phyloP scores from a whole-genome alignment of 805 yeast species.

The Barnettozyma californica region DNA sequence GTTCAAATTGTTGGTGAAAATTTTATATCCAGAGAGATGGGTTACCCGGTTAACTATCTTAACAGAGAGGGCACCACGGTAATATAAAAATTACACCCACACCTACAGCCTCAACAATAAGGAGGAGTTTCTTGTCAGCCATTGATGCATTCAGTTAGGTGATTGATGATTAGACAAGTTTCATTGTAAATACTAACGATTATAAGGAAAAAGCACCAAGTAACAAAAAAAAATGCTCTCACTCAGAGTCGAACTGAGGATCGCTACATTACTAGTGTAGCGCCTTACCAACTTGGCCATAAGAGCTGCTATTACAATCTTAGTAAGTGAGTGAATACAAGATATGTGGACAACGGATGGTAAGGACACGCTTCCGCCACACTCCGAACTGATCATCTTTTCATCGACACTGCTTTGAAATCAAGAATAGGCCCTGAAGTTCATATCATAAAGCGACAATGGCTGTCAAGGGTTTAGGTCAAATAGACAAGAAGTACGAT shows the following conservation, averaged over 20 bases:
- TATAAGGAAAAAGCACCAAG: too few relatives aligned
- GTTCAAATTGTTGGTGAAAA: neutral
- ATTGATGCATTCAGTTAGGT: too few relatives aligned
- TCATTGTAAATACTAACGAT: too few relatives aligned
- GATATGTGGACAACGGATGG: too few relatives aligned
- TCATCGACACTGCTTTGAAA: neutral
- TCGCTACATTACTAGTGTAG: conserved; percentile 80
- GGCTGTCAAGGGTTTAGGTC: conserved; percentile 82
- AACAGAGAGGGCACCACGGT: neutral
- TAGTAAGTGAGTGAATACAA: too few relatives aligned
- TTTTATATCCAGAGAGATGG: neutral
- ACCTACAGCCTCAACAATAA: neutral
- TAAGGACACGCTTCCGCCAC: neutral
- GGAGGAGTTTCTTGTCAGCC: too few relatives aligned
- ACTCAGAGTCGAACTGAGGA: conserved; percentile 75
- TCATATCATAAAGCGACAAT: conserved; percentile 28
- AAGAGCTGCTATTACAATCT: conserved; percentile 37
- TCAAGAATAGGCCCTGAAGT: neutral
- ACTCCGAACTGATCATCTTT: neutral
- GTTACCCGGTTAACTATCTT: neutral
- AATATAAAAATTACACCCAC: neutral
- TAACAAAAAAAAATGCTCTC: conserved; percentile 48
- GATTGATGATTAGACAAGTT: too few relatives aligned
- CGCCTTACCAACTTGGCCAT: conserved; percentile 74
- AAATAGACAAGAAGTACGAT: conserved; percentile 61